phyloP scores from a whole-genome alignment of 2,329 filamentous ascomycete genomes.

The Colletotrichum ledebouriae region DNA sequence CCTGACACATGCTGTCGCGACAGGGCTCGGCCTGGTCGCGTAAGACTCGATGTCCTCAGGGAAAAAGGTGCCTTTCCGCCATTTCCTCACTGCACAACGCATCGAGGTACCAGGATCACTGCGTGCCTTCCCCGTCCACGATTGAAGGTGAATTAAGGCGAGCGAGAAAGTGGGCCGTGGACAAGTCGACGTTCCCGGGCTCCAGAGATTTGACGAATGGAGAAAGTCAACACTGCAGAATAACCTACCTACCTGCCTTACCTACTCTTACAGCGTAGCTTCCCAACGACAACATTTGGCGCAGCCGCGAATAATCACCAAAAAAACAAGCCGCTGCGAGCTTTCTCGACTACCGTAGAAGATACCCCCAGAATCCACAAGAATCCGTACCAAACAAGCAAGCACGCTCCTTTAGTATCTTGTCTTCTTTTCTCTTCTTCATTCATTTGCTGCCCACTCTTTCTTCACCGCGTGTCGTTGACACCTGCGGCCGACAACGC shows the following conservation, averaged over 20 bases:
- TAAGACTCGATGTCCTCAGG: constrained; percentile 29
- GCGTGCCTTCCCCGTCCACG: constrained; percentile 3
- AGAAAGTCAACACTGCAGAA: constrained; percentile 40
- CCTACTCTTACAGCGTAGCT: background rate
- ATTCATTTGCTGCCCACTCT: constrained; percentile 3
- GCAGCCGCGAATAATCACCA: constrained; percentile 16
- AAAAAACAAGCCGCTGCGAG: background rate
- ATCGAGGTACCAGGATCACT: constrained; percentile 5
- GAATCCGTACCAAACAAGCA: constrained; percentile 9
- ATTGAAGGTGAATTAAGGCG: background rate
- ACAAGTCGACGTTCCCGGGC: constrained; percentile 32
- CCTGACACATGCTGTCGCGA: constrained; percentile 53
- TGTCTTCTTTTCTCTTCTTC: constrained; percentile 24
- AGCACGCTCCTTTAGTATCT: constrained; percentile 33
- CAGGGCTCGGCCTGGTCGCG: constrained; percentile 47
- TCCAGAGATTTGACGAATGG: constrained; percentile 12
- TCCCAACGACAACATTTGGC: constrained; percentile 23
- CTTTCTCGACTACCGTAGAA: constrained; percentile 29
- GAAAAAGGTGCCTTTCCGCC: constrained; percentile 30
- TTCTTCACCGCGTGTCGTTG: constrained; percentile 18
- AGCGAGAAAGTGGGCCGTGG: constrained; percentile 35
- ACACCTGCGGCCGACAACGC: constrained; percentile 23
- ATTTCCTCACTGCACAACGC: constrained; percentile 24
- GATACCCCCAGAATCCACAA: constrained; percentile 34
- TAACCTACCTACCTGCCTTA: background rate